Conservation (phyloP, 2,329 filamentous ascomycete genomes). For the Xylaria sp. region DNA sequence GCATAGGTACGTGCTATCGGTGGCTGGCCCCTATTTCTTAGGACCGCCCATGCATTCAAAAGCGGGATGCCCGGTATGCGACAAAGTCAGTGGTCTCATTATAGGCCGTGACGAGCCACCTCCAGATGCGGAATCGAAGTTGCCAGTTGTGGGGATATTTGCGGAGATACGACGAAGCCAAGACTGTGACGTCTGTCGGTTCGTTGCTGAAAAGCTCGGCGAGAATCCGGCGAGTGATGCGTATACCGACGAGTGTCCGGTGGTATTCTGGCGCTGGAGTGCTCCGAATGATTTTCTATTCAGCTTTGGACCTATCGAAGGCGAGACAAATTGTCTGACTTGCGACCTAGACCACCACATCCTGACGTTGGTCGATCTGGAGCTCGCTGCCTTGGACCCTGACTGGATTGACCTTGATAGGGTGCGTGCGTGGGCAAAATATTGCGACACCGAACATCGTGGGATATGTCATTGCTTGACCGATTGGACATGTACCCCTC, state of each 20-base stretch:
- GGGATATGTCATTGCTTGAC: too few species aligned
- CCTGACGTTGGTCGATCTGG: not conserved
- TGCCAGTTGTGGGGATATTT: too few species aligned
- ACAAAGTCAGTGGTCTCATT: not conserved
- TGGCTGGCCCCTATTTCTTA: not conserved
- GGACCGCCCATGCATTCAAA: slow-evolving; percentile 3
- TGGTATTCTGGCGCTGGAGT: slow-evolving; percentile 2
- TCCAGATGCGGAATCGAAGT: too few species aligned
- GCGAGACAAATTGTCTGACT: slow-evolving; percentile 2
- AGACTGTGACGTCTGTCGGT: too few species aligned
- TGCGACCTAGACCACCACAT: not conserved
- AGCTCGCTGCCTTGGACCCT: too few species aligned
- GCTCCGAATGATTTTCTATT: not conserved
- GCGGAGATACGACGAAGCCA: too few species aligned
- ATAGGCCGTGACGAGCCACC: not conserved
- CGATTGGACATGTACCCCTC: too few species aligned
- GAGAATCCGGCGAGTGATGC: not conserved
- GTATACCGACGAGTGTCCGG: not conserved
- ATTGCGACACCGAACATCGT: too few species aligned
- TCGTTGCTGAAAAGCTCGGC: not conserved
- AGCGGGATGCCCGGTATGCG: not conserved
- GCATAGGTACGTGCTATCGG: not conserved
- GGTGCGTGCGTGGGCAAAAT: too few species aligned
- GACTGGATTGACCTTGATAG: too few species aligned
- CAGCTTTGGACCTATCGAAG: slow-evolving; percentile 4